Evolutionary conservation across 331 rosid genomes (phyloP), one percentile per base, ranked within the genome.

Genomic region (Dryas integrifolia): DNA sequence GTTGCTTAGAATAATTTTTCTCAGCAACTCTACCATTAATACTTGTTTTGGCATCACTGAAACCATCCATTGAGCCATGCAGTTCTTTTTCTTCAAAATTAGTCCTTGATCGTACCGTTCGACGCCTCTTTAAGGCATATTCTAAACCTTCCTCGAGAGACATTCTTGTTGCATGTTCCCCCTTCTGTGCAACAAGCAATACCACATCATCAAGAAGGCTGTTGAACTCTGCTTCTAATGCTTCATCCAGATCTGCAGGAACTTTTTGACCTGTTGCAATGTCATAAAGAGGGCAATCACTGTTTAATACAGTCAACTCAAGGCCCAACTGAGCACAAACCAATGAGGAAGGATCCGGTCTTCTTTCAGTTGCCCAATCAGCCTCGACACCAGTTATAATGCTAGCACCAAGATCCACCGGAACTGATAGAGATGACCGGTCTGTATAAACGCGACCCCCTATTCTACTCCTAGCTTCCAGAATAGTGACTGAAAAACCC

Each of bases 361-460:
- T 89, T 80, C 99, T 92, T 86, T 90, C 99, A 46, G 98, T 96
- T 35, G 90, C 89, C 76, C 90, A 95, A 82, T 96, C 99, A 81
- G 99, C 99, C 91, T 96, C 99, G 68, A 96, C 97, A 71, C 99
- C 99, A 47, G 99, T 96, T 74, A 96, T 96, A 86, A 96, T 96
- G 88, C 99, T 95, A 70, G 99, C 99, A 72, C 99, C 99, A 72
- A 95, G 98, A 88, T 95, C 99, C 65, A 95, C 99, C 4, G 97
- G 98, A 73, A 95, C 99, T 75, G 99, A 95, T 68, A 95, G 89
- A 55, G 99, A 87, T 58, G 91, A 84, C 76, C 65, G 86, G 63
- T 95, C 99, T 45, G 99, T 95, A 80, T 81, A 86, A 64, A 95
- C 99, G 64, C 99, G 98, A 41, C 99, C 99, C 52, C 99, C 99